These are phyloP conservation scores for Botrytis byssoidea DNA, from an alignment of 2,329 filamentous ascomycete species.

Conservation along the genomic window DNA sequence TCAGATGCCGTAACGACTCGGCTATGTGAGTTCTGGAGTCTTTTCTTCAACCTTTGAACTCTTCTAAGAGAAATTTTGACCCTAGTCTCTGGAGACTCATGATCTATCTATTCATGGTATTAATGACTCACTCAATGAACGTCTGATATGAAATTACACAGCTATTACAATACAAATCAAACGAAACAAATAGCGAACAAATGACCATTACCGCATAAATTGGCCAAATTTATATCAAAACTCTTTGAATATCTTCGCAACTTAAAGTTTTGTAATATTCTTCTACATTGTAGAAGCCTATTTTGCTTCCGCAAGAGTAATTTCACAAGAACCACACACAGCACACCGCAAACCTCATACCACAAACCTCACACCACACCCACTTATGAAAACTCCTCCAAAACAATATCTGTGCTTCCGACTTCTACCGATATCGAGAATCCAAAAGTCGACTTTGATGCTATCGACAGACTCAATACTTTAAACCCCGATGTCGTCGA, in stretches of 20 bases:
- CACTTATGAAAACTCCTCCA: background rate
- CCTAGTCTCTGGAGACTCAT: background rate
- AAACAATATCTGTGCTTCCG: background rate
- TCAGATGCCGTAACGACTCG: background rate
- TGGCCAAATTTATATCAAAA: background rate
- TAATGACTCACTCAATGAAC: background rate
- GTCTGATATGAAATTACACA: background rate
- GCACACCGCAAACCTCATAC: background rate
- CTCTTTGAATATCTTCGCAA: too few relatives aligned
- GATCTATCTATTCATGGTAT: background rate
- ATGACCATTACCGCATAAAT: background rate
- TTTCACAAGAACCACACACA: background rate
- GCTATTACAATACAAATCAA: background rate
- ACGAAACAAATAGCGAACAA: background rate
- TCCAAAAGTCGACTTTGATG: background rate
- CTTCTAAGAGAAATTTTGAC: fast-evolving
- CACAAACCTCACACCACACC: background rate
- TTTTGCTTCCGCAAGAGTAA: background rate
- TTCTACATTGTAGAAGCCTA: too few relatives aligned
- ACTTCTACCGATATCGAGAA: background rate
- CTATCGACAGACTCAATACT: background rate
- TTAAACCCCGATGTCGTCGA: background rate
- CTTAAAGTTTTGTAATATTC: too few relatives aligned
- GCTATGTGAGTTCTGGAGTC: background rate
- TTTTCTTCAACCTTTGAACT: background rate